A percentile compares a stretch with the other conserved stretches of the same genome.
Evolutionary conservation across 768 basidiomycete genomes (phyloP).

Genomic region (Serendipita sp.): DNA sequence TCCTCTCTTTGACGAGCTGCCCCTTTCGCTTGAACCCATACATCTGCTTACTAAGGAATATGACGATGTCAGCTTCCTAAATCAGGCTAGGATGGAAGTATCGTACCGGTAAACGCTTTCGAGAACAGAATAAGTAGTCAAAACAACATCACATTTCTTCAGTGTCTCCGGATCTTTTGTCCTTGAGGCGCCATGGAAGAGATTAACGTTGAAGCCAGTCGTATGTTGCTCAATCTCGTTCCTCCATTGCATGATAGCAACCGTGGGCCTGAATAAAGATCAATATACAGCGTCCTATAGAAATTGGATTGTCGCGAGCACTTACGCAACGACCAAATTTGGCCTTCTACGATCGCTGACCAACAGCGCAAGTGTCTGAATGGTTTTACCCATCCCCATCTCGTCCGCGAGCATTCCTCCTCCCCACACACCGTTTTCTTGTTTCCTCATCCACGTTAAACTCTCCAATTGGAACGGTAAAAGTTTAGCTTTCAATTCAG

Average conservation of each 20-base stretch:
- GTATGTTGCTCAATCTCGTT: constrained; percentile 85
- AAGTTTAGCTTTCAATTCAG: constrained; percentile 64
- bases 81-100: not conserved
- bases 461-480: constrained; percentile 94
- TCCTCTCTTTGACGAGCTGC: constrained; percentile 70
- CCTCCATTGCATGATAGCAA: constrained; percentile 66
- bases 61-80: constrained; percentile 25
- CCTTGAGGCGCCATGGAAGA: constrained; percentile 82
- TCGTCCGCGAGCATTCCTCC: constrained; percentile 92
- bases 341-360: constrained; percentile 63
- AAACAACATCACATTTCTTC: constrained; percentile 74
- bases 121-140: constrained; percentile 76
- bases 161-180: constrained; percentile 50
- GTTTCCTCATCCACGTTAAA: constrained; percentile 88
- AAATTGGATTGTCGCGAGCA: constrained; percentile 10
- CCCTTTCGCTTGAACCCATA: constrained; percentile 82
- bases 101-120: constrained; percentile 58
- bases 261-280: constrained; percentile 24
- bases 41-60: constrained; percentile 59
- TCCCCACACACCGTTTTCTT: constrained; percentile 55
- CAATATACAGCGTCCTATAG: not conserved
- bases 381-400: constrained; percentile 95
- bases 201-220: constrained; percentile 60
- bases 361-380: constrained; percentile 85
- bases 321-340: constrained; percentile 83